A percentile compares a stretch with the other conserved stretches of the same genome.
Conservation (phyloP, 2,329 filamentous ascomycete genomes). For the Aureobasidium zeae region DNA sequence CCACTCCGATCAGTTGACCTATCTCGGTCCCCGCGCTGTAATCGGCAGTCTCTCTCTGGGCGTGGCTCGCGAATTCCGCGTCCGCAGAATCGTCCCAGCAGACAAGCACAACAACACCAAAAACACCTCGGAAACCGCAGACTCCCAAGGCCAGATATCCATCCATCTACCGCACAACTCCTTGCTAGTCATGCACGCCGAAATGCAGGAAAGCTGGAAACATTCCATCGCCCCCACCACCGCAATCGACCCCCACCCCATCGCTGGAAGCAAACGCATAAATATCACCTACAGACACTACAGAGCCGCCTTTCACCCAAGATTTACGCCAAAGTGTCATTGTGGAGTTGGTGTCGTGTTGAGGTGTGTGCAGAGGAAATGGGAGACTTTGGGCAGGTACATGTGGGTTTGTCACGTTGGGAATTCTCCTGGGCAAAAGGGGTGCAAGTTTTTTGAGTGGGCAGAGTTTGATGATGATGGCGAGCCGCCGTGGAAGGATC, state of each 20-base stretch:
- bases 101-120: too few species aligned
- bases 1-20: conserved; percentile 87
- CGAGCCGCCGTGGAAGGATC: conserved; percentile 54
- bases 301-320: conserved; percentile 65
- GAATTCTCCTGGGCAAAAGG: conserved; percentile 55
- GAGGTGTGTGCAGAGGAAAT: conserved; percentile 70
- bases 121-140: conserved; percentile 35
- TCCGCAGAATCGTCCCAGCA: conserved; percentile 61
- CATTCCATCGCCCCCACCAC: conserved; percentile 69
- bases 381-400: conserved; percentile 67
- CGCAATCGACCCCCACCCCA: conserved; percentile 73
- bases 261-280: conserved; percentile 71
- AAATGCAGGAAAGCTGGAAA: conserved; percentile 98
- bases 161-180: conserved; percentile 94
- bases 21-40: conserved; percentile 76
- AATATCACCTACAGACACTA: conserved; percentile 94
- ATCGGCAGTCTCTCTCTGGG: conserved; percentile 88
- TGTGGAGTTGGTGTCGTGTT: conserved; percentile 63
- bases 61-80: conserved; percentile 85
- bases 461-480: conserved; percentile 81
- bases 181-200: conserved; percentile 88
- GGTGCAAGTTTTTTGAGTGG: conserved; percentile 75
- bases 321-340: conserved; percentile 64
- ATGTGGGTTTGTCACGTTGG: conserved; percentile 90
- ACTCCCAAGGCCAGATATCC: conserved; percentile 74